Conservation (phyloP, 1,284 basidiomycete genomes). For the Wallemia mellicola region DNA sequence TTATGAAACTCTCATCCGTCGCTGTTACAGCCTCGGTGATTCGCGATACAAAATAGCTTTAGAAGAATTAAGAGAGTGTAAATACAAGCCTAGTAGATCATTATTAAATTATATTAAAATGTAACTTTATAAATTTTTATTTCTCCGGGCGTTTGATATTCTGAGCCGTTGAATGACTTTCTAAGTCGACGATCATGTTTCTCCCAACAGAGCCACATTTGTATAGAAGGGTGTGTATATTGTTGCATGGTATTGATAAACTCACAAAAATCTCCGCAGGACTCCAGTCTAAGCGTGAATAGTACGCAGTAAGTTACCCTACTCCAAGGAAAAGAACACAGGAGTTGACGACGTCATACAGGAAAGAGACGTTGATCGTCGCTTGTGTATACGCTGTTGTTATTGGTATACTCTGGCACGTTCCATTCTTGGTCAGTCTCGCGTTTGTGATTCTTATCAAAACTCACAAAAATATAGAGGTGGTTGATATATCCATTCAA, state of each 20-base stretch:
- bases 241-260: no score
- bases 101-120: constrained; percentile 9
- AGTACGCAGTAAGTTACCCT: no score
- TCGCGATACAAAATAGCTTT: constrained; percentile 31
- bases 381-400: neutral
- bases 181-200: neutral
- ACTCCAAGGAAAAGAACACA: no score
- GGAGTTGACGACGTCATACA: no score
- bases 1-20: constrained; percentile 32
- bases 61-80: constrained; percentile 32
- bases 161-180: no score
- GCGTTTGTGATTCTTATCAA: no score
- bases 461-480: neutral
- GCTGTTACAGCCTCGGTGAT: constrained; percentile 29
- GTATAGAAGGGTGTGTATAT: neutral
- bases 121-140: neutral
- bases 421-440: neutral
- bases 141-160: no score
- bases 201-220: neutral
- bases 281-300: neutral
- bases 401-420: neutral
- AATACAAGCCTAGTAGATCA: constrained; percentile 16
- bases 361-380: neutral
- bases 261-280: no score
- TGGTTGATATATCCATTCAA: neutral